Evolutionary conservation across 148 eudicot species (phyloP).

Genomic region (Talinum fruticosum): DNA sequence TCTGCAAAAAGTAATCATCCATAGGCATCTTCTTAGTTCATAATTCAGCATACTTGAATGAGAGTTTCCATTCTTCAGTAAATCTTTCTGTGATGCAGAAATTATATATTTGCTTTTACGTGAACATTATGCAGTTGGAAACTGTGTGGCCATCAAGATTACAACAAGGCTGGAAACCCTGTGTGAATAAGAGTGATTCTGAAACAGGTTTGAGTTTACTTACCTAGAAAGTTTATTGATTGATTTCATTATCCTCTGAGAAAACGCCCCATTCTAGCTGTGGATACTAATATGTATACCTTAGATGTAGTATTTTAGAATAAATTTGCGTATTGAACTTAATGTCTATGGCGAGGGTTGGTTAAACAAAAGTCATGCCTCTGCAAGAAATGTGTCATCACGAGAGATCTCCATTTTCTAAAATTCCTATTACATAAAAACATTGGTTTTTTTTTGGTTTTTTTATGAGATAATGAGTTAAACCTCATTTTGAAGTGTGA

Average conservation of each 20-base stretch:
- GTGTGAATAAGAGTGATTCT: slow-evolving; percentile 43
- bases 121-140: slow-evolving; percentile 54
- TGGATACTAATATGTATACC: slow-evolving; percentile 2
- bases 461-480: background rate
- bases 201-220: slow-evolving; percentile 59
- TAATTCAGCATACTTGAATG: background rate
- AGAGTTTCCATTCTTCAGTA: background rate
- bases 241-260: background rate
- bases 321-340: background rate
- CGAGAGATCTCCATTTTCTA: background rate
- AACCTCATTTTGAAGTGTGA: background rate
- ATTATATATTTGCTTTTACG: slow-evolving; percentile 7
- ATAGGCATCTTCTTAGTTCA: background rate
- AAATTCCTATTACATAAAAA: background rate
- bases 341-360: background rate
- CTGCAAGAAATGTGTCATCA: background rate
- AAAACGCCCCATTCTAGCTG: background rate
- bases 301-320: background rate
- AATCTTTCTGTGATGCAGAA: background rate
- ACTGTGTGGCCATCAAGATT: slow-evolving; percentile 68
- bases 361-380: background rate
- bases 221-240: background rate
- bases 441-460: background rate
- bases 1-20: too few relatives aligned
- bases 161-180: slow-evolving; percentile 75